These are phyloP conservation scores for Brassica napus DNA, from an alignment of 345 rosid genomes.

Conservation along the genomic window DNA sequence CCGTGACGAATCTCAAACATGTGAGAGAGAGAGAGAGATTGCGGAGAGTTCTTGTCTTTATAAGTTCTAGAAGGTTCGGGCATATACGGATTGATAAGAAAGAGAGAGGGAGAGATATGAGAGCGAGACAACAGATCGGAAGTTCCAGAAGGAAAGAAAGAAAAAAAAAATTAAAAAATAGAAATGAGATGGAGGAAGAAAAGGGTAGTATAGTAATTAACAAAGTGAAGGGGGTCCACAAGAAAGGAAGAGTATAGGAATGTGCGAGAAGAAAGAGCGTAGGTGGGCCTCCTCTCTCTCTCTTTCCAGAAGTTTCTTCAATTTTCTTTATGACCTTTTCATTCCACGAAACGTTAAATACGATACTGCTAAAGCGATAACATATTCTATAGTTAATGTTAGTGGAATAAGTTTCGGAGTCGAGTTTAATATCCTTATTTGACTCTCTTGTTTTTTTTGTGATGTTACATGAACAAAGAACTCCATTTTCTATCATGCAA, in stretches of 20 bases:
- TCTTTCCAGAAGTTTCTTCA: slow-evolving; percentile 57
- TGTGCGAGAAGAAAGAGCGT: slow-evolving; percentile 43
- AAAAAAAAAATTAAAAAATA: background rate
- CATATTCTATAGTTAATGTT: slow-evolving; percentile 21
- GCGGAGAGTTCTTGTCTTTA: slow-evolving; percentile 2
- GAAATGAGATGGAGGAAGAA: slow-evolving; percentile 3
- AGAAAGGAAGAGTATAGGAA: slow-evolving; percentile 35
- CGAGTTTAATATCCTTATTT: slow-evolving; percentile 3
- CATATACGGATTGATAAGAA: slow-evolving; percentile 50
- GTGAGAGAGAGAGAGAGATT: slow-evolving; percentile 9
- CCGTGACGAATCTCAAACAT: slow-evolving; percentile 29
- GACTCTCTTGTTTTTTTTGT: slow-evolving; percentile 1
- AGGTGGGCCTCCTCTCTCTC: slow-evolving; percentile 39
- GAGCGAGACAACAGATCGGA: slow-evolving; percentile 39
- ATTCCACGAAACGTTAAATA: slow-evolving; percentile 1
- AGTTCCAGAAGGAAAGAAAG: slow-evolving; percentile 45
- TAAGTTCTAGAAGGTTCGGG: slow-evolving; percentile 81
- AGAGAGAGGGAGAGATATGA: slow-evolving; percentile 14
- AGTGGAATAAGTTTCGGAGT: slow-evolving; percentile 19
- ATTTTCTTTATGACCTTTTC: background rate
- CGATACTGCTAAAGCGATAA: slow-evolving; percentile 10
- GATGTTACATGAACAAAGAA: background rate
- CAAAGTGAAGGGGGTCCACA: slow-evolving; percentile 27
- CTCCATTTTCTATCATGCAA: background rate
- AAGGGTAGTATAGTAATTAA: slow-evolving; percentile 28